A percentile compares a stretch with the other conserved stretches of the same genome.
These are phyloP conservation scores for Curvularia sp. DNA, from an alignment of 2,329 filamentous ascomycete genomes.

Conservation along the genomic window DNA sequence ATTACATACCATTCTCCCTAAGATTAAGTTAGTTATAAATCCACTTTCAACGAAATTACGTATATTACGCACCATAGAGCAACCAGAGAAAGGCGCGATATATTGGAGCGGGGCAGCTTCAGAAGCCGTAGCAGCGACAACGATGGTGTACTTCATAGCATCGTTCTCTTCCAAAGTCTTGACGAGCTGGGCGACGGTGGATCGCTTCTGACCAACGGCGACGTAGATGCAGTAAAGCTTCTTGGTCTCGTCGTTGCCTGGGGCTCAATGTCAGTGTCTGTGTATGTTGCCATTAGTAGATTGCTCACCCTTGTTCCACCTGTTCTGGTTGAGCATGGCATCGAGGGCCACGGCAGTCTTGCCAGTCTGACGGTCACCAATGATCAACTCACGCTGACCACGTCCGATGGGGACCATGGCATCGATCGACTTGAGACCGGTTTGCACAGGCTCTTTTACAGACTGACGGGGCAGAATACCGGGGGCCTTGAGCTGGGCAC, in stretches of 20 bases:
- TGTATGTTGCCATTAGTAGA: too few relatives aligned
- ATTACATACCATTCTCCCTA: slow-evolving; percentile 57
- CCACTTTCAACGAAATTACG: too few relatives aligned
- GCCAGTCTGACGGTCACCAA: slow-evolving; percentile 99
- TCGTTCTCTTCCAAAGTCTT: slow-evolving; percentile 99
- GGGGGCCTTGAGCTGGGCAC: slow-evolving; percentile 98
- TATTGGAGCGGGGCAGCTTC: slow-evolving; percentile 89
- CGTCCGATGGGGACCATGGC: slow-evolving; percentile 99
- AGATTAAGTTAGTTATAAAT: neutral
- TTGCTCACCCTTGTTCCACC: slow-evolving; percentile 79
- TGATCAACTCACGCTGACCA: slow-evolving; percentile 99
- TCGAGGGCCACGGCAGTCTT: slow-evolving; percentile 99
- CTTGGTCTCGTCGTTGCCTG: slow-evolving; percentile 78
- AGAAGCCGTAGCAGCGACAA: slow-evolving; percentile 95
- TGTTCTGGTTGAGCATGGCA: slow-evolving; percentile 98
- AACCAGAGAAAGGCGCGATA: slow-evolving; percentile 87
- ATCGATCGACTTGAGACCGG: slow-evolving; percentile 98
- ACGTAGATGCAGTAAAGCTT: slow-evolving; percentile 99
- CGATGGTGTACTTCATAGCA: slow-evolving; percentile 95
- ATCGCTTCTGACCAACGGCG: slow-evolving; percentile 98
- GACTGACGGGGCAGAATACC: slow-evolving; percentile 97
- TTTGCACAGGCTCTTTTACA: slow-evolving; percentile 99
- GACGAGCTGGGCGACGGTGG: slow-evolving; percentile 98
- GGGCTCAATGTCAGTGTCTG: neutral
- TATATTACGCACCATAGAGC: slow-evolving; percentile 13